These are phyloP conservation scores for Circinella umbellata DNA, from an alignment of 371 early-diverging fungal species.

Conservation along the genomic window DNA sequence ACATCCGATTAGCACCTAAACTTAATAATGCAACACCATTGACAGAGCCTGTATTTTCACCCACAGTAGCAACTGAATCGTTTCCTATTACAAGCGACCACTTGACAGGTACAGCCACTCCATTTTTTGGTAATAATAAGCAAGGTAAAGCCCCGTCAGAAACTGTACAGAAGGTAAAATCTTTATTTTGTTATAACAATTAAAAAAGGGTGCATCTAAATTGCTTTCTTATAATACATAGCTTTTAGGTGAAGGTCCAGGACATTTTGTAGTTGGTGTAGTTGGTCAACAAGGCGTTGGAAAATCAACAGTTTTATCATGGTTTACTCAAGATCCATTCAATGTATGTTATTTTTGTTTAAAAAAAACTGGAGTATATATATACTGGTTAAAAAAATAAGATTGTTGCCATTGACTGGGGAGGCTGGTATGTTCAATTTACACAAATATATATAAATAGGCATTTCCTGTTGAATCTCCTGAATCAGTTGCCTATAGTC, in stretches of 20 bases:
- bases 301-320: constrained; percentile 72
- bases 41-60: not conserved
- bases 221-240: constrained; percentile 8
- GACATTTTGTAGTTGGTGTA: constrained; percentile 78
- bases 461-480: constrained; percentile 5
- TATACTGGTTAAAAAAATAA: no score
- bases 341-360: constrained; percentile 23
- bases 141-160: constrained; percentile 10
- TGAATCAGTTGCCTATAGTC: constrained; percentile 26
- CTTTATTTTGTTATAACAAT: no score
- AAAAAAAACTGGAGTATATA: no score
- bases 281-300: constrained; percentile 75
- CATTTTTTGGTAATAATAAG: not conserved
- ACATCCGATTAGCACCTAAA: constrained; percentile 3
- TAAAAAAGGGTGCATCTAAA: no score
- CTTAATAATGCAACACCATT: not conserved
- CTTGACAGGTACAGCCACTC: constrained; percentile 10
- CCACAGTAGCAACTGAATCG: not conserved
- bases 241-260: constrained; percentile 71
- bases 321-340: constrained; percentile 47
- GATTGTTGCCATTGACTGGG: no score
- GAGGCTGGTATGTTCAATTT: no score
- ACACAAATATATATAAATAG: not conserved
- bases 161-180: not conserved
- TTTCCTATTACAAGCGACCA: not conserved